Conservation (phyloP, 805 yeast species). For the Starmera dryadoides region DNA sequence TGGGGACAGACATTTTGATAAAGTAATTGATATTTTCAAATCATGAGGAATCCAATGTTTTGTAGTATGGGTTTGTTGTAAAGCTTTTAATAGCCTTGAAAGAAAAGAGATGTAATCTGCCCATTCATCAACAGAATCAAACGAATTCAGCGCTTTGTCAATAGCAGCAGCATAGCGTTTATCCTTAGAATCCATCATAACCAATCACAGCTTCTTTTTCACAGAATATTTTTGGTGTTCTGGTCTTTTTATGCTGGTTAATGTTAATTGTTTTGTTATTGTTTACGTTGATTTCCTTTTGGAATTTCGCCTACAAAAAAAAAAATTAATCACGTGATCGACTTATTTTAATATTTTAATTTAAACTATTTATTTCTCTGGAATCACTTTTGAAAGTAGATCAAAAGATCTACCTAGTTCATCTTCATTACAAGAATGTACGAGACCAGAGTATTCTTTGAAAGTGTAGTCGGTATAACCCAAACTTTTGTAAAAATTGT, state of each 20-base stretch:
- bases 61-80: slow-evolving; percentile 37
- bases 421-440: slow-evolving; percentile 59
- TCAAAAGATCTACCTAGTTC: slow-evolving; percentile 52
- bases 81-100: slow-evolving; percentile 67
- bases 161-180: slow-evolving; percentile 61
- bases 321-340: too few relatives aligned
- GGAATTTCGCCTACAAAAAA: too few relatives aligned
- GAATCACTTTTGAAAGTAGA: slow-evolving; percentile 31
- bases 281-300: too few relatives aligned
- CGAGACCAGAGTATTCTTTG: slow-evolving; percentile 53
- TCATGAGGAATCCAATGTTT: slow-evolving; percentile 61
- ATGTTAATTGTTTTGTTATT: too few relatives aligned
- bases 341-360: too few relatives aligned
- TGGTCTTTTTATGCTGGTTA: too few relatives aligned
- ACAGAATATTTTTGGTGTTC: too few relatives aligned
- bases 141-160: slow-evolving; percentile 64
- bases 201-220: too few relatives aligned
- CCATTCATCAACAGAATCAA: slow-evolving; percentile 91
- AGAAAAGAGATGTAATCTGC: slow-evolving; percentile 94
- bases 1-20: slow-evolving; percentile 76
- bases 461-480: slow-evolving; percentile 43
- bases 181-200: slow-evolving; percentile 46
- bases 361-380: slow-evolving; percentile 3
- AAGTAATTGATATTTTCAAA: slow-evolving; percentile 55
- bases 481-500: slow-evolving; percentile 37